Evolutionary conservation across 371 early-diverging fungal species (phyloP), one percentile per base, ranked within the genome.

Genomic region (Umbelopsis sp.): DNA sequence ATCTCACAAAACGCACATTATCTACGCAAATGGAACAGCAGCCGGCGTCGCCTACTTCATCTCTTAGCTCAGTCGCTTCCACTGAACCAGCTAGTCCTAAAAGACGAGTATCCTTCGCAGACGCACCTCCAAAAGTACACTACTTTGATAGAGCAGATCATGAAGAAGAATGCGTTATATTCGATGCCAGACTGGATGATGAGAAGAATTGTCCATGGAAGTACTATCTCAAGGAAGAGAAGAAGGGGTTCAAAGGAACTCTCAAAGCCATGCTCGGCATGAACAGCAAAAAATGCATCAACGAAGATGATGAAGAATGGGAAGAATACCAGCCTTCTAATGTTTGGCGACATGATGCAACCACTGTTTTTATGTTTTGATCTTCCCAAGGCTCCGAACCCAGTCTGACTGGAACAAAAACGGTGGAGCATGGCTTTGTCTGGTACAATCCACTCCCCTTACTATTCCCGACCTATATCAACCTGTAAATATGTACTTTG

Each of bases 361-460:
- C 57, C n/a, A 29, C 57, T 57, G 35, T 57, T 18, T 57, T 57
- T 37, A 57, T 57, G 57, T 57, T 57, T 57, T 57, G 35, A 57
- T 18, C 16, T 6, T 0, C 8, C 12, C 57, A 11, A 9, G 5
- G 14, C 57, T 10, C 8, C 48, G 8, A 16, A 12, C 6, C 1
- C 20, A n/a, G 18, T 48, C 20, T 48, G 18, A 48, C 48, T 48
- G 41, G 41, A 41, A 41, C 41, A 41, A 41, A 4, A 6, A 4
- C 6, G 48, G 6, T 6, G 48, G n/a, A 46, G n/a, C 48, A 18
- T 6, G 48, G 41, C 41, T 2, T 48, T 48, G 48, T 1, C 48
- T 48, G 48, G 48, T 48, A 48, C 48, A 48, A 48, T 11, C 48
- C 48, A n/a, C 48, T 48, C 48, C 7, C 16, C 0, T 1, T n/a